phyloP scores from a whole-genome alignment of 345 rosid species.

The Eutrema heterophyllum region DNA sequence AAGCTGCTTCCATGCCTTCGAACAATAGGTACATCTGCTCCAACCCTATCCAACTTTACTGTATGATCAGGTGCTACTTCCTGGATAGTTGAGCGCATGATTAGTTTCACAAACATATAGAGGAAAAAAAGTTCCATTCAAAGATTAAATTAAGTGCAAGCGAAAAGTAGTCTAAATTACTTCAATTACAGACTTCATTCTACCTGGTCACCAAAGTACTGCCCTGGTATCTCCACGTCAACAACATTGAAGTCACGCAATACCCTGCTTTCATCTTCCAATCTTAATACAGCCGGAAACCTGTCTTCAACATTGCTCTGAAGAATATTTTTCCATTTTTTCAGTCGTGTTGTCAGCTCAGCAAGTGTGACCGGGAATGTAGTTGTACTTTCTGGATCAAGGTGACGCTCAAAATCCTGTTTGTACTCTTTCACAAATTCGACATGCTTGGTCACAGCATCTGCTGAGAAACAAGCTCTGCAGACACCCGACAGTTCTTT shows the following conservation, averaged over 20 bases:
- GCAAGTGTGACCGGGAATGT: slow-evolving; percentile 95
- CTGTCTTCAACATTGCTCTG: slow-evolving; percentile 98
- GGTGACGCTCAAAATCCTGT: slow-evolving; percentile 95
- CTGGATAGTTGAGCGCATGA: slow-evolving; percentile 36
- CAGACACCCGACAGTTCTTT: slow-evolving; percentile 99
- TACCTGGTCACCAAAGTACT: slow-evolving; percentile 96
- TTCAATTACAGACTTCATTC: not conserved
- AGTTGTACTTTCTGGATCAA: slow-evolving; percentile 88
- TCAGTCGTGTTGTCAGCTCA: slow-evolving; percentile 80
- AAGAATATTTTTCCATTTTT: slow-evolving; percentile 96
- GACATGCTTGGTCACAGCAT: slow-evolving; percentile 94
- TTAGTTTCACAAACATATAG: slow-evolving; percentile 11
- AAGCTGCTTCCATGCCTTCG: slow-evolving; percentile 99
- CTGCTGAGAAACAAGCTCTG: slow-evolving; percentile 97
- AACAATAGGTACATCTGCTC: slow-evolving; percentile 94
- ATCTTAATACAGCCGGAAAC: slow-evolving; percentile 90
- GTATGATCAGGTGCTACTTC: slow-evolving; percentile 96
- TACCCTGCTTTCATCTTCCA: slow-evolving; percentile 96
- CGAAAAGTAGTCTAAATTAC: slow-evolving; percentile 1
- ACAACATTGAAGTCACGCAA: slow-evolving; percentile 92
- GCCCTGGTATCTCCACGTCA: slow-evolving; percentile 99
- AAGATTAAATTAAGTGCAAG: not conserved
- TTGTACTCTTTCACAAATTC: slow-evolving; percentile 98
- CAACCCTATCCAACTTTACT: slow-evolving; percentile 84
- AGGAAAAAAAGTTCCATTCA: not conserved